Evolutionary conservation across 345 rosid genomes (phyloP).

Genomic region (Eucalyptus erythrocorys): DNA sequence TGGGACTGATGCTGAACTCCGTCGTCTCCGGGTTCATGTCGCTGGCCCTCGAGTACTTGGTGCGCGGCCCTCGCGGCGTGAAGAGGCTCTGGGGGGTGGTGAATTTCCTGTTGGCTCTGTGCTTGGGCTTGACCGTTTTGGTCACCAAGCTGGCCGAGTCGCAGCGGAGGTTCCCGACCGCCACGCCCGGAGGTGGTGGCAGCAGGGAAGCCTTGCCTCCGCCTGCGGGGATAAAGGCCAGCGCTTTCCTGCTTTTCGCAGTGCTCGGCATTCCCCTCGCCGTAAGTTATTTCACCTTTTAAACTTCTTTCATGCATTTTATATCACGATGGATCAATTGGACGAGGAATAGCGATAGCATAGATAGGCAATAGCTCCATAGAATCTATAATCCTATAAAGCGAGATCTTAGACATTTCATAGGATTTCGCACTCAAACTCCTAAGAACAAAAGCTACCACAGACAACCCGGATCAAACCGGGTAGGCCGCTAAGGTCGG

Average conservation of each 20-base stretch:
- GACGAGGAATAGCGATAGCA: not conserved
- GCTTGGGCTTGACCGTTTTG: not conserved
- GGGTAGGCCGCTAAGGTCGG: not conserved
- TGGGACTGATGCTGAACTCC: constrained; percentile 34
- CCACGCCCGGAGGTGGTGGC: not conserved
- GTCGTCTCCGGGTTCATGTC: constrained; percentile 22
- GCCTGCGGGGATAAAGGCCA: not conserved
- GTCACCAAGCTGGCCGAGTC: not conserved
- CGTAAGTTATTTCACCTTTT: not conserved
- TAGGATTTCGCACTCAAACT: not conserved
- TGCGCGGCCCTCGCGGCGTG: constrained; percentile 8
- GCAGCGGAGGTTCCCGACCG: not conserved
- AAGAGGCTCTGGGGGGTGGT: constrained; percentile 4
- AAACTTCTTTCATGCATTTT: not conserved
- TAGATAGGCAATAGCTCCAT: not conserved
- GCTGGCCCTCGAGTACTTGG: constrained; percentile 12
- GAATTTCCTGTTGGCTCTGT: not conserved
- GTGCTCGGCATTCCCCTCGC: constrained; percentile 2
- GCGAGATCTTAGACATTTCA: not conserved
- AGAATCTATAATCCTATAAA: not conserved
- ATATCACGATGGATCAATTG: not conserved
- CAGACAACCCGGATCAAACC: not conserved
- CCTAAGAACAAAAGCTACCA: not conserved
- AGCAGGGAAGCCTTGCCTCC: not conserved
- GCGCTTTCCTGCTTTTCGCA: not conserved